These are phyloP conservation scores for Entomortierella chlamydospora DNA, from an alignment of 192 early-diverging fungal genomes.

Conservation along the genomic window DNA sequence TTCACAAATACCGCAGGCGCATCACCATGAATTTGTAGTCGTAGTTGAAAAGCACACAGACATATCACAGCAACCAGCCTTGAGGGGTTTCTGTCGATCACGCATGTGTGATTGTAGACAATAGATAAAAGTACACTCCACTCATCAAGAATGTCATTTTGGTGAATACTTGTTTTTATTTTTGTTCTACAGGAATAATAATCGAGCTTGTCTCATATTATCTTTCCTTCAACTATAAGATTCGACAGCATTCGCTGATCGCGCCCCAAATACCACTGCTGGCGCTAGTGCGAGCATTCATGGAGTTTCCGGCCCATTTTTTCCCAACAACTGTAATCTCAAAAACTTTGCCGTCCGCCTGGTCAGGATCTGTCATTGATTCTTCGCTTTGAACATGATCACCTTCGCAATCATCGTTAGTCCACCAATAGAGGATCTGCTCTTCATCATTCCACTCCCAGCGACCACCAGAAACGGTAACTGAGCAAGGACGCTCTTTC, in stretches of 20 bases:
- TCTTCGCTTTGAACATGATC: not conserved
- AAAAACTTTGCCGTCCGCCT: conserved; percentile 20
- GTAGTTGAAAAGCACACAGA: conserved; percentile 8
- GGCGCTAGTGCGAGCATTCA: not conserved
- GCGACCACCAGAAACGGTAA: conserved; percentile 41
- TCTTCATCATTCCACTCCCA: conserved; percentile 45
- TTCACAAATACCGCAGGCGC: not conserved
- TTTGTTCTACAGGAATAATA: not conserved
- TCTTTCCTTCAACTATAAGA: too few relatives aligned
- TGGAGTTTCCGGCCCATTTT: conserved; percentile 47
- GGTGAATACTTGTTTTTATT: not conserved
- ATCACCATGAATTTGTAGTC: not conserved
- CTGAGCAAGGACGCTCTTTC: conserved; percentile 21
- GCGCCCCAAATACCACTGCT: conserved; percentile 18
- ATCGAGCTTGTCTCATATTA: too few relatives aligned
- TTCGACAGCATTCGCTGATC: conserved; percentile 36
- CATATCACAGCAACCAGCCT: not conserved
- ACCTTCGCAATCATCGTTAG: conserved; percentile 7
- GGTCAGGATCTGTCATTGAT: conserved; percentile 1
- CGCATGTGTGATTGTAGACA: conserved; percentile 2
- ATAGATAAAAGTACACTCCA: conserved; percentile 12
- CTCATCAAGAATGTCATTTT: not conserved
- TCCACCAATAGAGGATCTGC: conserved; percentile 51
- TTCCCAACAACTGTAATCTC: conserved; percentile 52
- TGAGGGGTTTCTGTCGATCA: not conserved